Evolutionary conservation across 2,329 filamentous ascomycete species (phyloP).

Genomic region (Tolypocladium amazonense): DNA sequence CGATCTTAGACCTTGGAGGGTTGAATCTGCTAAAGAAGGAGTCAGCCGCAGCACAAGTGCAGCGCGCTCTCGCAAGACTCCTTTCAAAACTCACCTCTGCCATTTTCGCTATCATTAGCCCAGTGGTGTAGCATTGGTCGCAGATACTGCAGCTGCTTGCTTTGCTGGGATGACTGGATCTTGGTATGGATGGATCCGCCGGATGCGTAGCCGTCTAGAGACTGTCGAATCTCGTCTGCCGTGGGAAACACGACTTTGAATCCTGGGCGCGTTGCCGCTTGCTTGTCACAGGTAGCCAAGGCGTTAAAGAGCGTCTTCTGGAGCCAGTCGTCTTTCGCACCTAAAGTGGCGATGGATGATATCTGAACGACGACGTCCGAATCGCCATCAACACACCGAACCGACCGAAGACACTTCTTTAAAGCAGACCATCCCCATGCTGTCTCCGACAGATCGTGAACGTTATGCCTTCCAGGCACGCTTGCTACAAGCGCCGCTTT

Average conservation of each 20-base stretch:
- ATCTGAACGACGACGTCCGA: conserved; percentile 52
- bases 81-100: conserved; percentile 9
- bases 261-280: conserved; percentile 24
- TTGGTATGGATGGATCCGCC: conserved; percentile 78
- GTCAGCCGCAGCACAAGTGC: background rate
- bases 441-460: conserved; percentile 36
- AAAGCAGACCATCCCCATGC: conserved; percentile 71
- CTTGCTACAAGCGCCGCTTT: conserved; percentile 67
- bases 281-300: conserved; percentile 23
- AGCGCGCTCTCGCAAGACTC: background rate
- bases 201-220: conserved; percentile 66
- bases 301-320: conserved; percentile 49
- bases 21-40: conserved; percentile 12
- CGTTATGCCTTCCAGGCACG: conserved; percentile 56
- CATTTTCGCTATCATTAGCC: conserved; percentile 47
- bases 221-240: conserved; percentile 63
- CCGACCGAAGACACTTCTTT: conserved; percentile 42
- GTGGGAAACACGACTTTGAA: conserved; percentile 76
- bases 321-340: conserved; percentile 61
- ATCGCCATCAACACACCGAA: conserved; percentile 33
- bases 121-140: conserved; percentile 64
- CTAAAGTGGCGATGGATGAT: conserved; percentile 75
- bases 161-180: conserved; percentile 56
- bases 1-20: conserved; percentile 9
- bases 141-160: conserved; percentile 64